Conservation (phyloP, 306 rosid species). For the Quercus dentata region DNA sequence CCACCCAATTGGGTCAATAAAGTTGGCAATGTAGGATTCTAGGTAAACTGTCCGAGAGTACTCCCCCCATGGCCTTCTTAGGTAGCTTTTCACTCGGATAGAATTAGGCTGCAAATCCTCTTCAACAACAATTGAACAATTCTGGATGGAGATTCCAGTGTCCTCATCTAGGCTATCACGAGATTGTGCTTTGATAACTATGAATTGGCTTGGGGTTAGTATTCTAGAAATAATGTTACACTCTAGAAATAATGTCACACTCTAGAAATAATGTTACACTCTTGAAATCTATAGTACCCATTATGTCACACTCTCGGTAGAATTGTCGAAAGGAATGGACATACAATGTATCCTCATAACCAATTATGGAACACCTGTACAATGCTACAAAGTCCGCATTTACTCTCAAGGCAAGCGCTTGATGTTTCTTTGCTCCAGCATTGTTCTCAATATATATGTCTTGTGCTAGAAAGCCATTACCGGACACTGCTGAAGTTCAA, state of each 20-base stretch:
- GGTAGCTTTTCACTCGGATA: slow-evolving; percentile 45
- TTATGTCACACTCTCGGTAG: slow-evolving; percentile 73
- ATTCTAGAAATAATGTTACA: slow-evolving; percentile 46
- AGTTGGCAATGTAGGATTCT: slow-evolving; percentile 55
- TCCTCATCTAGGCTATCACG: slow-evolving; percentile 54
- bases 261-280: too few relatives aligned
- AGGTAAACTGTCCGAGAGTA: slow-evolving; percentile 53
- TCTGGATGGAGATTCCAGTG: slow-evolving; percentile 73
- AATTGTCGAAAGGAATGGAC: slow-evolving; percentile 79
- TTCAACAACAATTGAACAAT: slow-evolving; percentile 55
- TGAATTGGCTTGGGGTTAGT: slow-evolving; percentile 59
- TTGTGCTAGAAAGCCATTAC: slow-evolving; percentile 76
- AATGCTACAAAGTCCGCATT: slow-evolving; percentile 68
- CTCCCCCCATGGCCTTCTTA: slow-evolving; percentile 70
- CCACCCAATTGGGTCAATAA: slow-evolving; percentile 65
- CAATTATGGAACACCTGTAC: slow-evolving; percentile 53
- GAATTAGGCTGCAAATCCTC: slow-evolving; percentile 38
- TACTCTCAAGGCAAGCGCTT: slow-evolving; percentile 73
- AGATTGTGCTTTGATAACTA: slow-evolving; percentile 59
- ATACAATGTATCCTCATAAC: slow-evolving; percentile 70
- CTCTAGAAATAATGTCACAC: background rate
- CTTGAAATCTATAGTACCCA: slow-evolving; percentile 58
- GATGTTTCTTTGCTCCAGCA: slow-evolving; percentile 69
- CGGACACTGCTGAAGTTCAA: slow-evolving; percentile 53
- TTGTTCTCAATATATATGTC: slow-evolving; percentile 63